phyloP scores from a whole-genome alignment of 176 grass and related monocot genomes.

The Puya raimondii region DNA sequence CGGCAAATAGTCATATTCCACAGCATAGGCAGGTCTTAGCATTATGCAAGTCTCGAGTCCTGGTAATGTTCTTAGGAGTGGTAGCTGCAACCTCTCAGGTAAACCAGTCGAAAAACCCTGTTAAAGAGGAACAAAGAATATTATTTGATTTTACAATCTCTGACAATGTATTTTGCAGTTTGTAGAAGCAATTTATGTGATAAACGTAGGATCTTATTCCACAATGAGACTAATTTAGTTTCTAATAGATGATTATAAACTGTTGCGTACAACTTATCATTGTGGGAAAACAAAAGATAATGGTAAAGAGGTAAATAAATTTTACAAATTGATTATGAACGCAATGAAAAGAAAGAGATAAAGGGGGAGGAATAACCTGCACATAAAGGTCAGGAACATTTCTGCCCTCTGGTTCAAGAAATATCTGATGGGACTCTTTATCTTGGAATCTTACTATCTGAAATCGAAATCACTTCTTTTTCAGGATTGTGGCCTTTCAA shows the following conservation, averaged over 20 bases:
- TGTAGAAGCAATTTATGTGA: neutral
- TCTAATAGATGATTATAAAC: neutral
- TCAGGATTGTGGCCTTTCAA: neutral
- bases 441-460: slow-evolving; percentile 98
- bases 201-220: neutral
- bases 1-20: slow-evolving; percentile 94
- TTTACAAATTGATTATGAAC: neutral
- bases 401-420: slow-evolving; percentile 97
- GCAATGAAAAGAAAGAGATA: neutral
- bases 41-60: slow-evolving; percentile 94
- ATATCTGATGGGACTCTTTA: slow-evolving; percentile 94
- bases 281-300: neutral
- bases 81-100: slow-evolving; percentile 77
- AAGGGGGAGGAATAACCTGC: slow-evolving; percentile 39
- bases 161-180: neutral
- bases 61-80: slow-evolving; percentile 80
- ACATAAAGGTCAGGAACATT: slow-evolving; percentile 94
- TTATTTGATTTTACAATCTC: slow-evolving; percentile 10
- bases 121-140: neutral
- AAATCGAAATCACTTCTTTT: slow-evolving; percentile 22
- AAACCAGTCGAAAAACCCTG: slow-evolving; percentile 95
- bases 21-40: slow-evolving; percentile 89
- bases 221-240: neutral
- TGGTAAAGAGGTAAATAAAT: neutral
- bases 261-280: neutral